These are phyloP conservation scores for Amanita phalloides DNA, from an alignment of 768 basidiomycete genomes.

Conservation along the genomic window DNA sequence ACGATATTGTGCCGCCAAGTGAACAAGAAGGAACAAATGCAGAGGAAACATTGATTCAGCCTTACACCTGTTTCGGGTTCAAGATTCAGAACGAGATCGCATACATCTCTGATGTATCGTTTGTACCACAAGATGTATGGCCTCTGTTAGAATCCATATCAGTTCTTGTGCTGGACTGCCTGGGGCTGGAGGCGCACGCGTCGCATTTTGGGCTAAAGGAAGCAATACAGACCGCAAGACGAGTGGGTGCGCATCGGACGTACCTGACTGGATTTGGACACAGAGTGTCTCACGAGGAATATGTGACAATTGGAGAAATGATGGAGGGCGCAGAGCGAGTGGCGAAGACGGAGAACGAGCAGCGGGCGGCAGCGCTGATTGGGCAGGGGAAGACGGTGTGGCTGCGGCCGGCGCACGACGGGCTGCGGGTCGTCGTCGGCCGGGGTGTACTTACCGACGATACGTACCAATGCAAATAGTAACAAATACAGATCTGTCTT, in stretches of 20 bases:
- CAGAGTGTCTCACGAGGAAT: conserved; percentile 71
- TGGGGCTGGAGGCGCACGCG: conserved; percentile 53
- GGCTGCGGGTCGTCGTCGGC: conserved; percentile 45
- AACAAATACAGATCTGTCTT: background rate
- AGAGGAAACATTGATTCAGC: conserved; percentile 24
- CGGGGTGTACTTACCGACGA: conserved; percentile 37
- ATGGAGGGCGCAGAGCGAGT: conserved; percentile 27
- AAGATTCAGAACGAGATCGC: conserved; percentile 52
- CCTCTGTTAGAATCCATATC: conserved; percentile 32
- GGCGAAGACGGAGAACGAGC: conserved; percentile 22
- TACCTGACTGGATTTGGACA: conserved; percentile 74
- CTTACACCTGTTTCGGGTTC: conserved; percentile 63
- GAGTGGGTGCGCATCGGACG: conserved; percentile 47
- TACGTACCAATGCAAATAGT: conserved; percentile 25
- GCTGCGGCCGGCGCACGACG: conserved; percentile 71
- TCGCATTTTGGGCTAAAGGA: conserved; percentile 74
- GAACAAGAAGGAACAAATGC: conserved; percentile 7
- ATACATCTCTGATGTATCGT: conserved; percentile 78
- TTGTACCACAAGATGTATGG: conserved; percentile 72
- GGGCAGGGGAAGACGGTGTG: conserved; percentile 38
- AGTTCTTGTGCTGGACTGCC: conserved; percentile 68
- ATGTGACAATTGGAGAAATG: conserved; percentile 48
- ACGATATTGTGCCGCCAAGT: conserved; percentile 18
- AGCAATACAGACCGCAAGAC: conserved; percentile 43
- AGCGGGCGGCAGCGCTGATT: conserved; percentile 33